Evolutionary conservation across 768 basidiomycete species (phyloP).

Genomic region (Boletus barrowsii): DNA sequence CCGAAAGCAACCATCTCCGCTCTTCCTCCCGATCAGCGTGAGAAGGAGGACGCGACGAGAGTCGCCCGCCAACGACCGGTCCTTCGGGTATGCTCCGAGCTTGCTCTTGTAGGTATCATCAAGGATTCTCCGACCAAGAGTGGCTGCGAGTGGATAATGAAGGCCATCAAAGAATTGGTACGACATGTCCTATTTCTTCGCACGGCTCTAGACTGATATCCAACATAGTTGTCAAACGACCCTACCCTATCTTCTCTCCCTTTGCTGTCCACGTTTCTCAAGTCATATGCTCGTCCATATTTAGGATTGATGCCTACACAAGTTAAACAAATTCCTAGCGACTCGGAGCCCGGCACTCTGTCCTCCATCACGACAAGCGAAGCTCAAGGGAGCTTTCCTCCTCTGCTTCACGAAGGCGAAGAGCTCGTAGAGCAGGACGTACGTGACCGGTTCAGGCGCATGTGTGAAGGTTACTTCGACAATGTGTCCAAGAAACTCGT

Average conservation of each 20-base stretch:
- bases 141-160: constrained; percentile 90
- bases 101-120: constrained; percentile 85
- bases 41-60: constrained; percentile 86
- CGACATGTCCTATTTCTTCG: constrained; percentile 26
- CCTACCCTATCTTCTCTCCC: constrained; percentile 85
- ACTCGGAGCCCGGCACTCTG: constrained; percentile 55
- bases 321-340: constrained; percentile 56
- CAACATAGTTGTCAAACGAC: constrained; percentile 77
- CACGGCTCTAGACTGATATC: constrained; percentile 9
- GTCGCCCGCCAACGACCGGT: constrained; percentile 81
- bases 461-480: constrained; percentile 94
- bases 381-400: constrained; percentile 39
- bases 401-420: constrained; percentile 49
- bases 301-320: constrained; percentile 67
- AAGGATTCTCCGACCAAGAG: constrained; percentile 66
- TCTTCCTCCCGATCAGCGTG: constrained; percentile 73
- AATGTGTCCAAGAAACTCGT: constrained; percentile 87
- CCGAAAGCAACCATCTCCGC: constrained; percentile 53
- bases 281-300: constrained; percentile 85
- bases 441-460: constrained; percentile 83
- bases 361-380: constrained; percentile 37
- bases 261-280: constrained; percentile 87
- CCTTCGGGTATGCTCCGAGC: constrained; percentile 83
- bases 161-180: constrained; percentile 80
- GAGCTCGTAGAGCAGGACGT: constrained; percentile 84